phyloP scores from a whole-genome alignment of 2,329 filamentous ascomycete genomes.

The Cryphonectria radicalis region DNA sequence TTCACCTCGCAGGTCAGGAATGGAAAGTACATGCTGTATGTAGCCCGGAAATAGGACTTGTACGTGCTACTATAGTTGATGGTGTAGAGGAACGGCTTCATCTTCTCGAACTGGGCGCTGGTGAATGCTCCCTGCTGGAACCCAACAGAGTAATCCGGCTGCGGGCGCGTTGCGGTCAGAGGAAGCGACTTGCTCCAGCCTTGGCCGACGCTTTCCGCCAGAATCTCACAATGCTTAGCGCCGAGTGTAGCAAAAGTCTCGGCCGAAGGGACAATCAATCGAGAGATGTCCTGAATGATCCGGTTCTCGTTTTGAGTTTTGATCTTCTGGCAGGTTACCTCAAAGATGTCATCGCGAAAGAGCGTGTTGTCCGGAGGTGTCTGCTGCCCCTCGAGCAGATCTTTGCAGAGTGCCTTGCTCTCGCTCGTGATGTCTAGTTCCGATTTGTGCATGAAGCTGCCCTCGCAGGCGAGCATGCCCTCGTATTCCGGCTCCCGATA shows the following conservation, averaged over 20 bases:
- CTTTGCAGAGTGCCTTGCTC: neutral
- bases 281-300: neutral
- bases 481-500: constrained; percentile 43
- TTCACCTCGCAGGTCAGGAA: constrained; percentile 55
- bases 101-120: constrained; percentile 45
- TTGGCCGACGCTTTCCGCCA: neutral
- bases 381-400: neutral
- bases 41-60: constrained; percentile 44
- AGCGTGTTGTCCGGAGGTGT: neutral
- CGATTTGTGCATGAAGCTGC: constrained; percentile 46
- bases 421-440: constrained; percentile 36
- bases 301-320: neutral
- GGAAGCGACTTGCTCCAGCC: neutral
- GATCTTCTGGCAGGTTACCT: neutral
- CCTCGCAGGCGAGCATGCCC: constrained; percentile 43
- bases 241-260: neutral
- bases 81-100: constrained; percentile 41
- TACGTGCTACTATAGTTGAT: constrained; percentile 34
- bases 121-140: constrained; percentile 45
- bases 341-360: constrained; percentile 1
- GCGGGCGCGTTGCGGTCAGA: neutral
- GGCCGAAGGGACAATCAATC: neutral
- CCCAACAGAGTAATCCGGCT: neutral
- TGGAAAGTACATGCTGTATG: constrained; percentile 45
- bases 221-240: neutral